Base-by-base conservation (phyloP, 345 rosid genomes). In the Dimocarpus longan region DNA sequence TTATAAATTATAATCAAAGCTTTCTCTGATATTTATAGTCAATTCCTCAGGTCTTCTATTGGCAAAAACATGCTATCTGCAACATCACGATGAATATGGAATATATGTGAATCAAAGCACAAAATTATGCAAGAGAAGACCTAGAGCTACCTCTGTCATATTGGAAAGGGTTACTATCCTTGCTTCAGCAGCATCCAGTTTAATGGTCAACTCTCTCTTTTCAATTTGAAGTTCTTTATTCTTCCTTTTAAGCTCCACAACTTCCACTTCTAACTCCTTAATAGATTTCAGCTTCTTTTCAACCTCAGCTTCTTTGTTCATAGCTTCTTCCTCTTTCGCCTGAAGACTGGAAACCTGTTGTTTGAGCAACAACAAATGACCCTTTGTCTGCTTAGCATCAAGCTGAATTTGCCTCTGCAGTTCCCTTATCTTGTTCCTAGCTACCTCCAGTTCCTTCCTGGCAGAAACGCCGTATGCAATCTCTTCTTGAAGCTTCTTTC, bases 221-320 rank as follows among this genome's bases (percentile, higher is more conserved):
- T 96, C 99, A 60, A 89, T 89, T 85, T 96, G 97, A 86, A 94
- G 98, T 79, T 96, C 99, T 87, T 85, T 87, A 76, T 94, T 96
- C 82, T 86, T 93, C 80, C 99, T 96, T 86, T 86, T 96, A 72
- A 96, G 97, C 81, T 94, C 99, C 82, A 90, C 87, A 76, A 91
- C 97, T 83, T 89, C 94, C 15, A 91, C 88, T 86, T 96, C 97
- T 76, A 96, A 75, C 50, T 89, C 93, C 90, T 87, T 90, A 54
- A 84, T 88, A 71, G 86, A 86, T 85, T 93, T 93, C 66, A 95
- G 77, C 83, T 93, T 95, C 81, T 76, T 90, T 82, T 91, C 97
- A 39, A 91, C 84, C 60, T 94, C 93, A 7, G 65, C 88, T 66
- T 94, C 97, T 70, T 87, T 93, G 78, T 86, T 90, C 81, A 93